Base-by-base conservation (phyloP, 116 monocot genomes). In the Papilionanthe hybrid region DNA sequence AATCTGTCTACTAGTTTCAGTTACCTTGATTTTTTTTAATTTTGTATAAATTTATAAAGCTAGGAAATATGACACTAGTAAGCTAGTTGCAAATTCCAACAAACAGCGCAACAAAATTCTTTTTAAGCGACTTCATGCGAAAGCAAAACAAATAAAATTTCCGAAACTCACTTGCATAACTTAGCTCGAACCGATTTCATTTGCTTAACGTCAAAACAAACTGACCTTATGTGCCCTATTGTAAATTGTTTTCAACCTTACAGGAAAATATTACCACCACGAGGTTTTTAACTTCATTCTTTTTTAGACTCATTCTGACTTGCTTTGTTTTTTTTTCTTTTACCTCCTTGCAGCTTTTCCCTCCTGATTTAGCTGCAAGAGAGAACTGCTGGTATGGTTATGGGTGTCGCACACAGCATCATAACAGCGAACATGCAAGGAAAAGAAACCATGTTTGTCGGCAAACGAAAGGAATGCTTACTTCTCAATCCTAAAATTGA, bases 301-400 rank as follows among this genome's bases (percentile, higher is more conserved):
- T 13, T 69, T 30, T 32, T 8, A 5, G 11, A 73, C 20, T 42
- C 5, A 44, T 73, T 1, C 43, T 42, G 43, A 73, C 50, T 75
- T 75, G 49, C 6, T 27, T 25, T 23, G 27, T 49, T 48, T 48
- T 13, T 11, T 50, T 80, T 9, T 28, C 18, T n/a, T n/a, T n/a
- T n/a, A n/a, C 18, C 77, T 45, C 45, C 37, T 1, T 78, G 2
- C 82, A 96, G 96, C 82, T 83, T 75, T 87, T 93, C 55, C 94
- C 94, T 19, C 85, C 82, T 72, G 92, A 92, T 83, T 87, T 78
- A 32, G 76, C 78, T 32, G 57, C 81, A 72, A 91, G 94, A 71
- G 87, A 91, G 27, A 79, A 94, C 86, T 98, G 98, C 81, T 98
- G 98, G 98, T 98, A 94, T 71, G 98, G 98, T 32, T 93, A 90